Evolutionary conservation across 805 yeast genomes (phyloP).

Genomic region (Debaryomyces maramus): DNA sequence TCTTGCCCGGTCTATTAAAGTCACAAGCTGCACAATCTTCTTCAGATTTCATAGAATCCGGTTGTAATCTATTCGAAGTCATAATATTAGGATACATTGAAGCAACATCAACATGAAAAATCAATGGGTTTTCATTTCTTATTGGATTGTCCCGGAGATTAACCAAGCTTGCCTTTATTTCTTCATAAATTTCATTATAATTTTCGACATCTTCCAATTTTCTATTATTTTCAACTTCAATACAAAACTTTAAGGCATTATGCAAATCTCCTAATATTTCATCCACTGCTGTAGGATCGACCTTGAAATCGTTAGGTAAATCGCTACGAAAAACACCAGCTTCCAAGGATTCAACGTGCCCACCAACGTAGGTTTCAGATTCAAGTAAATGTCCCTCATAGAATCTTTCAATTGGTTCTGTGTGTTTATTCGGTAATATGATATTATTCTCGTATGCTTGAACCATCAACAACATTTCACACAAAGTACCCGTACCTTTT

Average conservation of each 20-base stretch:
- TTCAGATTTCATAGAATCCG: constrained; percentile 94
- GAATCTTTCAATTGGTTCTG: constrained; percentile 91
- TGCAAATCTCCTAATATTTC: constrained; percentile 73
- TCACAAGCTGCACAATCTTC: constrained; percentile 98
- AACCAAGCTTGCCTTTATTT: constrained; percentile 54
- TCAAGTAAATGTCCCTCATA: constrained; percentile 92
- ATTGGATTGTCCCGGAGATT: constrained; percentile 61
- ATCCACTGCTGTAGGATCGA: constrained; percentile 82
- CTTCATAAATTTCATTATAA: constrained; percentile 68
- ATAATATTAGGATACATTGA: constrained; percentile 99
- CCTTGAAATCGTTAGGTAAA: constrained; percentile 66
- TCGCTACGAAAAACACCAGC: constrained; percentile 98
- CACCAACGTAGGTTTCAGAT: constrained; percentile 97
- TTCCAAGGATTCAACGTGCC: constrained; percentile 95
- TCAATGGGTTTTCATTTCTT: constrained; percentile 76
- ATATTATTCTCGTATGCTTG: constrained; percentile 84
- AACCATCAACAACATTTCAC: constrained; percentile 96
- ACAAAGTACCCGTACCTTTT: constrained; percentile 97
- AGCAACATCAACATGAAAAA: constrained; percentile 98
- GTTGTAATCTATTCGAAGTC: constrained; percentile 96
- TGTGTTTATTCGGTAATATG: constrained; percentile 87
- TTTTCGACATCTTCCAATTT: constrained; percentile 77
- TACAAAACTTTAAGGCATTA: constrained; percentile 75
- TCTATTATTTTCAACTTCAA: constrained; percentile 76
- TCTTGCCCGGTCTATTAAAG: constrained; percentile 91